Evolutionary conservation across 1,284 basidiomycete species (phyloP), one percentile per base, ranked within the genome.

Genomic region (Cerrena zonata): DNA sequence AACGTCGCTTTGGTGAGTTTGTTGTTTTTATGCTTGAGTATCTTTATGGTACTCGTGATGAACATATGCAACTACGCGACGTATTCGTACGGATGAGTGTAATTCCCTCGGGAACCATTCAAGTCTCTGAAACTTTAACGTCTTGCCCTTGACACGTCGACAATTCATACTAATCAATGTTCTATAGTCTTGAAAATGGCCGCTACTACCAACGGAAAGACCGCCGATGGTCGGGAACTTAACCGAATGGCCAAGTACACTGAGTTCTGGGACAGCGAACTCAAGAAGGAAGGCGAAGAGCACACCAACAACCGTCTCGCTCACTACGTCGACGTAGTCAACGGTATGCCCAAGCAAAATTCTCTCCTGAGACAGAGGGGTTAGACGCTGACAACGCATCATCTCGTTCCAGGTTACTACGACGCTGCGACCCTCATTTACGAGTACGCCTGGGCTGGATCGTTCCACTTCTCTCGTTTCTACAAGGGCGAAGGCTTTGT

Each of bases 381-480:
- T 19, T 10, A 11, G 4, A 27, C 39, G 13, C 47, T 54, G 22
- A 23, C 34, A 24, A 36, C 34, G n/a, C 34, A 36, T n/a, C n/a
- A 36, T 36, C n/a, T 21, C 41, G 39, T 3, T 47, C 27, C 48
- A 91, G 91, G 91, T 39, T 97, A 96, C 75, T 97, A 97, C 62
- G 94, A 98, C 63, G 94, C 92, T 60, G 95, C 94, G 4, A 99
- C 95, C 18, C 85, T 94, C 66, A 77, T 99, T 50, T 99, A 98
- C 76, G 95, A 99, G 72, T 98, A 93, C 66, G 94, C 91, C 50
- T 95, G 92, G 93, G 81, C 80, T 5, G 76, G 86, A 53, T 94
- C 89, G 43, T 99, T 99, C 83, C 95, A 99, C 74, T 99, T 99
- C 71, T 96, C 91, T 50, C 91, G 96, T 38, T 99, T 96, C 78